Evolutionary conservation across 495 filamentous ascomycete species (phyloP).

Genomic region (Hypoxylon lienhwacheense): DNA sequence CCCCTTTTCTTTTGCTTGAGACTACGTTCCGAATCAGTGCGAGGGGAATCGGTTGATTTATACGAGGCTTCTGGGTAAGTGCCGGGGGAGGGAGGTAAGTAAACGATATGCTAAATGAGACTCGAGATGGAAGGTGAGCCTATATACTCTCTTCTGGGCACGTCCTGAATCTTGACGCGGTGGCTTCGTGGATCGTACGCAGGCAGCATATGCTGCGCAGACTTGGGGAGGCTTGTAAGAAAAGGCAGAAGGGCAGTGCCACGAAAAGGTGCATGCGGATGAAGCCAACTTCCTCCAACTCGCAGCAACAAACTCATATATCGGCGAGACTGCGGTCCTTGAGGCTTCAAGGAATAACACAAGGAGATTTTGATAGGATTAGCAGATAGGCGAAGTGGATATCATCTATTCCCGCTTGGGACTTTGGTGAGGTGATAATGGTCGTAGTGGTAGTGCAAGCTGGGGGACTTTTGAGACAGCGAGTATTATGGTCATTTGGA

Average conservation of each 20-base stretch:
- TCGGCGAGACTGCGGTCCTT: constrained; percentile 41
- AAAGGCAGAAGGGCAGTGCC: constrained; percentile 26
- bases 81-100: constrained; percentile 2
- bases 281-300: constrained; percentile 25
- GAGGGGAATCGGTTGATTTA: constrained; percentile 6
- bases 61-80: constrained; percentile 10
- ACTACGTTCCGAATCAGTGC: constrained; percentile 10
- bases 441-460: constrained; percentile 37
- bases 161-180: constrained; percentile 15
- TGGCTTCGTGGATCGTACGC: constrained; percentile 35
- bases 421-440: constrained; percentile 26
- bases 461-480: constrained; percentile 40
- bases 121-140: constrained; percentile 28
- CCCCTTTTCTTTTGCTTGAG: no score
- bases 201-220: constrained; percentile 26
- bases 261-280: constrained; percentile 30
- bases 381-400: constrained; percentile 28
- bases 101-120: constrained; percentile 5
- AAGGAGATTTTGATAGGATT: constrained; percentile 30
- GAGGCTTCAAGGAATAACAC: constrained; percentile 36
- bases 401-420: constrained; percentile 39
- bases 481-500: constrained; percentile 32
- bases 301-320: constrained; percentile 28
- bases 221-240: constrained; percentile 22
- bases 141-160: constrained; percentile 29